phyloP scores from a whole-genome alignment of 2,329 filamentous ascomycete genomes.

The Pseudogymnoascus sp. region DNA sequence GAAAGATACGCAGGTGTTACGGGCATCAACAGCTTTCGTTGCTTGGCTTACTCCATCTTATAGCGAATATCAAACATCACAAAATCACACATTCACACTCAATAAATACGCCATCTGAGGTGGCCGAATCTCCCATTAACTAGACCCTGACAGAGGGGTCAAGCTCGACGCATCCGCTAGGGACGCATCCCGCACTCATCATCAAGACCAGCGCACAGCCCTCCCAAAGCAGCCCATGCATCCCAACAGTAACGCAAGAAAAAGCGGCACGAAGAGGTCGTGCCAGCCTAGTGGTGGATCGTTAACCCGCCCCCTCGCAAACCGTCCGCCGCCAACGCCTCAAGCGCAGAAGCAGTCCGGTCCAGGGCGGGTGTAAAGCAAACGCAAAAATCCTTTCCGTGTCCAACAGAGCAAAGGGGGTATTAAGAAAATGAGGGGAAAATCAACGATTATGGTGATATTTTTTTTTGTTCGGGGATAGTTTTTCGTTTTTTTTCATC shows the following conservation, averaged over 20 bases:
- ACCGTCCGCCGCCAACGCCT: constrained; percentile 16
- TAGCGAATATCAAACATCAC: not conserved
- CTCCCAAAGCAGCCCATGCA: constrained; percentile 28
- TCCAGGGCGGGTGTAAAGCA: constrained; percentile 20
- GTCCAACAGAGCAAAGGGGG: constrained; percentile 26
- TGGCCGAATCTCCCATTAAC: constrained; percentile 32
- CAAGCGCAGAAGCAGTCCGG: constrained; percentile 11
- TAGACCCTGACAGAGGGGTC: constrained; percentile 25
- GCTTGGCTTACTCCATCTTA: not conserved
- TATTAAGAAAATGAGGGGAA: constrained; percentile 32
- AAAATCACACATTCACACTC: constrained; percentile 1
- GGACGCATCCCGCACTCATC: constrained; percentile 23
- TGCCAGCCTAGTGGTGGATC: constrained; percentile 24
- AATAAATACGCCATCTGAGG: constrained; percentile 20
- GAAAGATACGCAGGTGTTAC: not conserved
- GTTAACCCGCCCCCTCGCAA: constrained; percentile 14
- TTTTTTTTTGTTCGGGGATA: constrained; percentile 13
- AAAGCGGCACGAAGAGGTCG: constrained; percentile 27
- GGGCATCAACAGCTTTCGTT: not conserved
- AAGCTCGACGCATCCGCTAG: constrained; percentile 25
- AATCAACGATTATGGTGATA: constrained; percentile 22
- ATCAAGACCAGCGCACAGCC: constrained; percentile 28
- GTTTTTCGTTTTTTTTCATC: constrained; percentile 22
- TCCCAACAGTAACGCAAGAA: constrained; percentile 28
- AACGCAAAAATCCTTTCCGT: constrained; percentile 27